A percentile compares a stretch with the other conserved stretches of the same genome.
phyloP scores from a whole-genome alignment of 2,329 filamentous ascomycete genomes.

The Ilyonectria robusta region DNA sequence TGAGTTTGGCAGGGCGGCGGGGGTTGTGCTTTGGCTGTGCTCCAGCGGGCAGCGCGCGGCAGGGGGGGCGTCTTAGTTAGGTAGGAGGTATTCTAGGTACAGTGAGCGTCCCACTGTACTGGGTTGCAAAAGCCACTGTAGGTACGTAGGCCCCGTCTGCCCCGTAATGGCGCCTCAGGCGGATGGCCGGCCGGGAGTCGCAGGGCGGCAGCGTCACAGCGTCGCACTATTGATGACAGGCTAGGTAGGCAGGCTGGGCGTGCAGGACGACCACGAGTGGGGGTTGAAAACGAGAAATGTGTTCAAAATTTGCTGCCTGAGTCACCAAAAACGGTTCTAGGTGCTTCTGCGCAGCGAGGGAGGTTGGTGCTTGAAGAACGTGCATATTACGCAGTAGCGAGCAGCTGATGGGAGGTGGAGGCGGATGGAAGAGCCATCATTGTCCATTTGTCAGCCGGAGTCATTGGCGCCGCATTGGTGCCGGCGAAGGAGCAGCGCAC shows the following conservation, averaged over 20 bases:
- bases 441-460: conserved; percentile 47
- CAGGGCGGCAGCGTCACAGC: neutral
- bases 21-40: conserved; percentile 7
- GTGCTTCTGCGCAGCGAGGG: conserved; percentile 38
- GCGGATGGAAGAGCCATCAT: conserved; percentile 33
- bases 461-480: conserved; percentile 23
- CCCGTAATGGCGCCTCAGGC: neutral
- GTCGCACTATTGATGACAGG: conserved; percentile 2
- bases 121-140: conserved; percentile 17
- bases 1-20: conserved; percentile 21
- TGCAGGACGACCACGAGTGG: conserved; percentile 4
- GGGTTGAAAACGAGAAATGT: conserved; percentile 25
- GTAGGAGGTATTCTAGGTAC: neutral
- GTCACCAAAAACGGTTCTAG: conserved; percentile 52
- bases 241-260: neutral
- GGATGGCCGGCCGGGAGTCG: conserved; percentile 17
- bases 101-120: conserved; percentile 26
- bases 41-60: conserved; percentile 8
- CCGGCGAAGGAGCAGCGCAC: conserved; percentile 3
- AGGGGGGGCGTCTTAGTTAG: conserved; percentile 1
- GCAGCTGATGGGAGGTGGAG: conserved; percentile 24
- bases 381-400: neutral
- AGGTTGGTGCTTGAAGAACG: conserved; percentile 18
- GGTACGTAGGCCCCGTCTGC: neutral
- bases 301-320: conserved; percentile 52